These are phyloP conservation scores for Dillenia turbinata DNA, from an alignment of 164 flowering plant species.

Conservation along the genomic window DNA sequence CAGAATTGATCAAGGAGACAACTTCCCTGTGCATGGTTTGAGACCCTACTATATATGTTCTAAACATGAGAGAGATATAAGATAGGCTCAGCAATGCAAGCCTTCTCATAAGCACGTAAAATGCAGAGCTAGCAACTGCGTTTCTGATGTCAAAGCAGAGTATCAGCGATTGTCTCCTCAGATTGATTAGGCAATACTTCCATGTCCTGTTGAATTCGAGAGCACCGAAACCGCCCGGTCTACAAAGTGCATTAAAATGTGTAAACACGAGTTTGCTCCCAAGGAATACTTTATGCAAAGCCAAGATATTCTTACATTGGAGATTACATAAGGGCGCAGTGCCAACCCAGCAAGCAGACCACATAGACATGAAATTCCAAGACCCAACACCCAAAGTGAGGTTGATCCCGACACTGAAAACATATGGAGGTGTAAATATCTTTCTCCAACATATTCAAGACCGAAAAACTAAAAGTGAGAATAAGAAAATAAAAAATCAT, in stretches of 20 bases:
- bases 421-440: too few species aligned
- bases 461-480: too few species aligned
- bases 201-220: slow-evolving; percentile 46
- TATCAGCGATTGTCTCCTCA: slow-evolving; percentile 56
- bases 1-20: slow-evolving; percentile 40
- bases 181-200: slow-evolving; percentile 69
- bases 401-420: slow-evolving; percentile 41
- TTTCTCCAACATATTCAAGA: too few species aligned
- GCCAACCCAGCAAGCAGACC: slow-evolving; percentile 46
- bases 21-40: slow-evolving; percentile 6
- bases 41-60: slow-evolving; percentile 19
- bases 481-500: background rate
- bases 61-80: slow-evolving; percentile 45
- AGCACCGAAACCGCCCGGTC: slow-evolving; percentile 47
- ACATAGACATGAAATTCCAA: slow-evolving; percentile 45
- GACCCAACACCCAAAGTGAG: slow-evolving; percentile 25
- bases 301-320: slow-evolving; percentile 40
- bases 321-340: slow-evolving; percentile 39
- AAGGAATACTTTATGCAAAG: background rate
- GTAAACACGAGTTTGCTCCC: slow-evolving; percentile 2
- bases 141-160: slow-evolving; percentile 68
- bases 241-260: slow-evolving; percentile 30
- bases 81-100: slow-evolving; percentile 40
- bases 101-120: slow-evolving; percentile 21
- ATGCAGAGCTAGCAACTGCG: slow-evolving; percentile 60